Conservation (phyloP, 75 land plant genomes). For the Isoetes taiwanensis region DNA sequence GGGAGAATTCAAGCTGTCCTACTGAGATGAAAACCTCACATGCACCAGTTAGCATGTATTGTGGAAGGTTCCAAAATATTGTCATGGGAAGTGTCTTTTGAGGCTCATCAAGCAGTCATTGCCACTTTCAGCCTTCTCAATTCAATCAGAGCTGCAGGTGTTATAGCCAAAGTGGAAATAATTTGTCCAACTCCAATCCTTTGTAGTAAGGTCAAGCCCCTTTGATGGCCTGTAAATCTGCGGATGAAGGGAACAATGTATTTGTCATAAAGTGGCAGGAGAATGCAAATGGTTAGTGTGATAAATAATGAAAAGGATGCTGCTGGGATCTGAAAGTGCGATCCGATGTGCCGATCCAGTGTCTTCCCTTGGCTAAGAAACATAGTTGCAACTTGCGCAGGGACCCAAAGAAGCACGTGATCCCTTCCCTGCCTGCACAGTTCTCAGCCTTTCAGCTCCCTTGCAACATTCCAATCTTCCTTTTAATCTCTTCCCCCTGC, state of each 20-base stretch:
- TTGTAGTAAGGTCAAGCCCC: not conserved
- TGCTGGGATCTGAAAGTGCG: constrained; percentile 1
- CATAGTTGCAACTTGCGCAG: constrained; percentile 1
- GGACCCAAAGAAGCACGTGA: too few species aligned
- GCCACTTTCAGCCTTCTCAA: not conserved
- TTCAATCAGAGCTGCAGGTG: not conserved
- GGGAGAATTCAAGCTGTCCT: not conserved
- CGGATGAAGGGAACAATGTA: constrained; percentile 1
- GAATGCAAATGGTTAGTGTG: constrained; percentile 3
- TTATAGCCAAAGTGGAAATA: not conserved
- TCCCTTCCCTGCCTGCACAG: too few species aligned
- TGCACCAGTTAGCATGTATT: constrained; percentile 1
- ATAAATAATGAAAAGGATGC: constrained; percentile 1
- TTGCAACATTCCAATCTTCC: too few species aligned
- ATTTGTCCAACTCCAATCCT: not conserved
- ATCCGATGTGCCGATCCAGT: not conserved
- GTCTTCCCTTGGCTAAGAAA: not conserved
- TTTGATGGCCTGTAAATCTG: not conserved
- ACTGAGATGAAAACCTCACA: constrained; percentile 5
- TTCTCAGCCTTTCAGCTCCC: too few species aligned
- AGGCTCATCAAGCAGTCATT: not conserved
- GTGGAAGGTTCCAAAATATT: not conserved
- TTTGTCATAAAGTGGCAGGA: not conserved
- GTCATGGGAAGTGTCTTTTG: constrained; percentile 1
- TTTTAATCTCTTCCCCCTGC: too few species aligned